Evolutionary conservation across 371 early-diverging fungal species (phyloP), one percentile per base, ranked within the genome.

Genomic region (Nematocida displodere): DNA sequence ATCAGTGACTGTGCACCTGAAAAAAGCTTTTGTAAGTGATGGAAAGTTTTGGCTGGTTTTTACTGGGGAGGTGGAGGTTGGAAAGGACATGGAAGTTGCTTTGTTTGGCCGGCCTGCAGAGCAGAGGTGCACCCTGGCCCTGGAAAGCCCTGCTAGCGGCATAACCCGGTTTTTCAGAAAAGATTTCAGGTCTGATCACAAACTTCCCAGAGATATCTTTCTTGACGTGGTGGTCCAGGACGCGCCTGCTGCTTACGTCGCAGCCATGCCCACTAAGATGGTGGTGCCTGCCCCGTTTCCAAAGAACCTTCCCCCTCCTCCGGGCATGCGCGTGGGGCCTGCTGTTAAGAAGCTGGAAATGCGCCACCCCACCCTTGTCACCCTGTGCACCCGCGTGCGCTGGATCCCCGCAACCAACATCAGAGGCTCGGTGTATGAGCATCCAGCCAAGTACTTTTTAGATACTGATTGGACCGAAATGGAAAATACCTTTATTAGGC

Each of bases 41-140:
- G 50, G 48, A 50, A 28, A 47, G 62, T 61, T 44, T 46, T 71
- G 75, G 75, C 59, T 71, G 26, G 39, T 71, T 5, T 71, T 67
- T 44, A 61, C 62, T 2, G 62, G 53, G 29, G 52, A 50, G 5
- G 24, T 71, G 8, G n/a, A 0, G 13, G 31, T 71, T 11, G 22
- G 20, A 20, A 36, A 15, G n/a, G 31, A 11, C 13, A 3, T 4
- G 1, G 50, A 29, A 2, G 20, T 56, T 24, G 22, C 13, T 20
- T 59, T 71, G 22, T 28, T 42, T 31, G 11, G 8, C 13, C 13
- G 7, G 11, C 22, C 13, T 11, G 33, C 48, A 29, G 15, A 61
- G 34, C 33, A 29, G 20, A n/a, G n/a, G n/a, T 22, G 58, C 50
- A 15, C 40, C 26, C 7, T 71, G 34, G 20, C 20, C 13, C 8